phyloP scores from a whole-genome alignment of 1,139 yeast genomes.

The Ashbya aceris region DNA sequence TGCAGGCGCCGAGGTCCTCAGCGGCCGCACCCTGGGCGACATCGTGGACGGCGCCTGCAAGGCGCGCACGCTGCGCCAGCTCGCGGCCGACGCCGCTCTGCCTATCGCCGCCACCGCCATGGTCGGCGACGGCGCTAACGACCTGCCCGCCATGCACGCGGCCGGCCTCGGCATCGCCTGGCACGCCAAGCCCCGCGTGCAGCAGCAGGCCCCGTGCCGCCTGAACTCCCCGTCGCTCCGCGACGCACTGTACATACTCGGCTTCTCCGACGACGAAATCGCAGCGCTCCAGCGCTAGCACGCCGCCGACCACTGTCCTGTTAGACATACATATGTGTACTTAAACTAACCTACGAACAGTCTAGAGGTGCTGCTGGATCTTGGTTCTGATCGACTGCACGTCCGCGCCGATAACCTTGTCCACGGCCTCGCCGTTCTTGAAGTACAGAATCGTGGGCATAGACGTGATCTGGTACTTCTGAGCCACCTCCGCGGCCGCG shows the following conservation, averaged over 20 bases:
- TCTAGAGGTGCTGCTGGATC: slow-evolving; percentile 46
- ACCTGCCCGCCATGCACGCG: slow-evolving; percentile 79
- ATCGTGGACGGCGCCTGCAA: slow-evolving; percentile 82
- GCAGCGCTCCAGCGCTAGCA: slow-evolving; percentile 11
- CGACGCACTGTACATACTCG: slow-evolving; percentile 74
- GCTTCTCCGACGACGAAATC: slow-evolving; percentile 57
- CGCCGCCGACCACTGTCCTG: too few relatives aligned
- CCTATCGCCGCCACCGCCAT: slow-evolving; percentile 59
- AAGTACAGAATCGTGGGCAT: slow-evolving; percentile 85
- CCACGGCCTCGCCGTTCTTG: slow-evolving; percentile 65
- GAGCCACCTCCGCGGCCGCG: slow-evolving; percentile 63
- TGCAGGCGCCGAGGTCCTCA: slow-evolving; percentile 33
- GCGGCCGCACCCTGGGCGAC: slow-evolving; percentile 57
- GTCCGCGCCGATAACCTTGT: slow-evolving; percentile 80
- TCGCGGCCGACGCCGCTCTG: slow-evolving; percentile 56
- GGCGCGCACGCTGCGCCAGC: slow-evolving; percentile 59
- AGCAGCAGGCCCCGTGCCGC: slow-evolving; percentile 67
- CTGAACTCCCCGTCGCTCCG: slow-evolving; percentile 61
- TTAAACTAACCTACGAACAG: neutral
- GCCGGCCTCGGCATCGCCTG: slow-evolving; percentile 97
- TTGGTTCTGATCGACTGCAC: slow-evolving; percentile 71
- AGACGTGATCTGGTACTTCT: slow-evolving; percentile 62
- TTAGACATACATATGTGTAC: slow-evolving; percentile 3
- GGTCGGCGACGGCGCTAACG: slow-evolving; percentile 97
- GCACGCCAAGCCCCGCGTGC: slow-evolving; percentile 95